Conservation (phyloP, 208 protist species). For the Crithidia bombi region DNA sequence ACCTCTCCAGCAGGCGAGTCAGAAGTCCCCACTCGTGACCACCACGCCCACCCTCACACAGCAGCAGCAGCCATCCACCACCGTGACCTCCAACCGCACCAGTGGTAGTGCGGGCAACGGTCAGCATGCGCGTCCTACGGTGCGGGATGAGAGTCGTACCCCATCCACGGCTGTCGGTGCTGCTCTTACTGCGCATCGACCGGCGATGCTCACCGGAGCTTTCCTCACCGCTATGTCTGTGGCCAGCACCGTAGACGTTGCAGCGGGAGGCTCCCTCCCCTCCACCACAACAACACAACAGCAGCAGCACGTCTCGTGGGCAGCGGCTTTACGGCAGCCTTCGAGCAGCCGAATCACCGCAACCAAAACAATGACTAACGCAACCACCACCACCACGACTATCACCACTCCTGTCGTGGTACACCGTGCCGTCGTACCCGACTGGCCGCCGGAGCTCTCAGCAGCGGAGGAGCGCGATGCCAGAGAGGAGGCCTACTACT, state of each 20-base stretch:
- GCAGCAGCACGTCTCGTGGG: slow-evolving; percentile 22
- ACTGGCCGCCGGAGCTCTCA: slow-evolving; percentile 31
- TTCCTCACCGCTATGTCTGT: slow-evolving; percentile 9
- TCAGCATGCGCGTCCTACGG: no score
- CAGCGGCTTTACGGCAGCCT: slow-evolving; percentile 25
- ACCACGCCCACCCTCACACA: slow-evolving; percentile 6
- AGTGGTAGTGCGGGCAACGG: not conserved
- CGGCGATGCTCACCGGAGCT: slow-evolving; percentile 8
- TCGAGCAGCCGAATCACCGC: slow-evolving; percentile 10
- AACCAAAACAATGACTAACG: slow-evolving; percentile 29
- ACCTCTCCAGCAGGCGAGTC: not conserved
- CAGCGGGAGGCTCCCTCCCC: not conserved
- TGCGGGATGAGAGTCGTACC: no score
- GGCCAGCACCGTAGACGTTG: no score
- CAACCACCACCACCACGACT: slow-evolving; percentile 8
- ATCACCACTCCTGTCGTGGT: not conserved
- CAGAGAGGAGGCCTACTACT: slow-evolving; percentile 31
- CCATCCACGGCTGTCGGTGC: no score
- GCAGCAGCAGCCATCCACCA: not conserved
- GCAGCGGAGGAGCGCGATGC: slow-evolving; percentile 34
- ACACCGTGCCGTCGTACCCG: not conserved
- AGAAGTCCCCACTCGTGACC: not conserved
- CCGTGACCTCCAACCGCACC: slow-evolving; percentile 1
- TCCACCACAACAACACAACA: not conserved
- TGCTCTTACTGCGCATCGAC: no score